These are phyloP conservation scores for Globisporangium heterothallicum DNA, from an alignment of 352 stramenopile genomes.

Conservation along the genomic window DNA sequence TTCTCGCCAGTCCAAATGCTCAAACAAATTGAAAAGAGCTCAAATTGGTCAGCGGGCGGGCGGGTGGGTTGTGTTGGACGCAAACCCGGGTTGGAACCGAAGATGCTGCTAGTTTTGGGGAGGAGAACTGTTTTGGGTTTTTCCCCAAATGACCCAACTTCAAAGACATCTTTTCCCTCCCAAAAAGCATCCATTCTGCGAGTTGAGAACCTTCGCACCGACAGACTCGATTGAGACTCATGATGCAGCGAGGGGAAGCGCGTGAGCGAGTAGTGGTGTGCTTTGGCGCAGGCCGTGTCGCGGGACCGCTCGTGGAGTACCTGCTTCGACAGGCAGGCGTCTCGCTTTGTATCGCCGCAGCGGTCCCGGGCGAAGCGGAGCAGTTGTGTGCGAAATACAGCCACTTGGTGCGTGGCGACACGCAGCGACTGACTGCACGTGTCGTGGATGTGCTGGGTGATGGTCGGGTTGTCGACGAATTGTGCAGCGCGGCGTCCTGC, in stretches of 20 bases:
- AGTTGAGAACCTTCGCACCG: no score
- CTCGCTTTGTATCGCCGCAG: constrained; percentile 22
- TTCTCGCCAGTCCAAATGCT: no score
- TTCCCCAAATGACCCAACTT: no score
- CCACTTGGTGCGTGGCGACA: neutral
- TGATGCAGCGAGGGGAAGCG: neutral
- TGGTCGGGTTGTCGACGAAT: constrained; percentile 13
- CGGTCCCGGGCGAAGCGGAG: constrained; percentile 23
- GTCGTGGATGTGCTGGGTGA: constrained; percentile 22
- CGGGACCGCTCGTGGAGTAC: constrained; percentile 31
- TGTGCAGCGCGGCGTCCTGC: constrained; percentile 41
- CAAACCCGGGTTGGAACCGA: no score
- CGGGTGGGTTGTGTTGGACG: no score
- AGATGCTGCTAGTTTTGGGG: no score
- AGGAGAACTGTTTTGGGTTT: no score
- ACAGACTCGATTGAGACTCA: no score
- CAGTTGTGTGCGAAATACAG: constrained; percentile 18
- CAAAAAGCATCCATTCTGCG: no score
- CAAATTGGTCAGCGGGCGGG: no score
- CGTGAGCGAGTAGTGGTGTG: constrained; percentile 26
- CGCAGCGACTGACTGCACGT: constrained; percentile 7
- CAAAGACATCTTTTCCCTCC: neutral
- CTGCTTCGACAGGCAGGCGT: constrained; percentile 21
- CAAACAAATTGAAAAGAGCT: no score
- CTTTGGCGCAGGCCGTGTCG: constrained; percentile 46